phyloP scores from a whole-genome alignment of 164 flowering plant genomes.

The Buxus sempervirens region DNA sequence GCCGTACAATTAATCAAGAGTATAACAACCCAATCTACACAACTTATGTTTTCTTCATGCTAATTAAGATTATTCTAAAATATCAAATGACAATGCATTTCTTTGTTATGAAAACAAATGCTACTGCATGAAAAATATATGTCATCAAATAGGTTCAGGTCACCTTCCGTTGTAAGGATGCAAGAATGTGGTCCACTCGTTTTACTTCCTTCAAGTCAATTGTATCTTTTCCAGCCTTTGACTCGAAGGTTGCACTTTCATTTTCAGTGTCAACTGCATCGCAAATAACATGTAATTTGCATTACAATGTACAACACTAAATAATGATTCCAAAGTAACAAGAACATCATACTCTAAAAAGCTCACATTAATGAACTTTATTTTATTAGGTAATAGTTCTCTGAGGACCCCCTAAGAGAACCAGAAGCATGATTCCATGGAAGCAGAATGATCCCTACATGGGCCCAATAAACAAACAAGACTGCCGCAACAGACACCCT shows the following conservation, averaged over 20 bases:
- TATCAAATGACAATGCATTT: too few relatives aligned
- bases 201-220: slow-evolving; percentile 78
- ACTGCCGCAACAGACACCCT: neutral
- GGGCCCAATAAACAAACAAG: neutral
- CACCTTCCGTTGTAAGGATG: slow-evolving; percentile 85
- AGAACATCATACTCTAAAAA: neutral
- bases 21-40: too few relatives aligned
- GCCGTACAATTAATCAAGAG: too few relatives aligned
- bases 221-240: slow-evolving; percentile 56
- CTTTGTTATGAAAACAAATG: too few relatives aligned
- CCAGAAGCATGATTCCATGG: neutral
- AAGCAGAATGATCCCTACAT: too few relatives aligned
- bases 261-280: slow-evolving; percentile 70
- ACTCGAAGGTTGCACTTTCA: slow-evolving; percentile 44
- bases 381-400: neutral
- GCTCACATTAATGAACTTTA: neutral
- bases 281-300: slow-evolving; percentile 6
- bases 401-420: neutral
- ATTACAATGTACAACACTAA: neutral
- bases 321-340: neutral
- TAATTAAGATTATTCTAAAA: too few relatives aligned
- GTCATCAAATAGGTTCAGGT: neutral
- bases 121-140: too few relatives aligned
- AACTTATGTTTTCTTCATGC: too few relatives aligned
- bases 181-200: slow-evolving; percentile 86